These are phyloP conservation scores for Liquidambar formosana DNA, from an alignment of 164 flowering plant genomes.

Conservation along the genomic window DNA sequence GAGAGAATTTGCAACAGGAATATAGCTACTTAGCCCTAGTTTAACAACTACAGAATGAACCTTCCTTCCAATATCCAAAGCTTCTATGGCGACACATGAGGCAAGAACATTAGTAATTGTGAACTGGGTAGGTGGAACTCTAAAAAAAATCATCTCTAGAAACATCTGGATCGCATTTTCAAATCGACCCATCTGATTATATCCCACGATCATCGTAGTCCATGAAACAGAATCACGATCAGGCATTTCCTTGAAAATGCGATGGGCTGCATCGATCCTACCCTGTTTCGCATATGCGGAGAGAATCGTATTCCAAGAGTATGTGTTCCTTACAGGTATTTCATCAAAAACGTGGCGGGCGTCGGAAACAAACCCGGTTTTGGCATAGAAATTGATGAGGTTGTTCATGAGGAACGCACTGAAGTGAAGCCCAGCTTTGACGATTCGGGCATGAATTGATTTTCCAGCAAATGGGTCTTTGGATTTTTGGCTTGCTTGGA, in stretches of 20 bases:
- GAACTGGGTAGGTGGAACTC: constrained; percentile 57
- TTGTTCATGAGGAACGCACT: constrained; percentile 65
- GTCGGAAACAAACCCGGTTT: constrained; percentile 41
- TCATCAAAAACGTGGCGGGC: constrained; percentile 53
- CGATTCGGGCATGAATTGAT: constrained; percentile 53
- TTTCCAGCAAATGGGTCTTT: constrained; percentile 39
- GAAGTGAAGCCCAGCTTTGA: constrained; percentile 57
- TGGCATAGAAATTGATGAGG: constrained; percentile 62
- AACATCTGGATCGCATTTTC: constrained; percentile 51
- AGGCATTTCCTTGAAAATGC: constrained; percentile 53
- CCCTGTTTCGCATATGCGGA: constrained; percentile 74
- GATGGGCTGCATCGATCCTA: constrained; percentile 31
- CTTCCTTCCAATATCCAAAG: constrained; percentile 54
- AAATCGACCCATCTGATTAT: constrained; percentile 56
- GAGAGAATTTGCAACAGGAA: constrained; percentile 72
- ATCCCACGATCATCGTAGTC: constrained; percentile 80
- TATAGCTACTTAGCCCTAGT: constrained; percentile 49
- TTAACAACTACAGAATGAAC: constrained; percentile 75
- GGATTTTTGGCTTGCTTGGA: constrained; percentile 49
- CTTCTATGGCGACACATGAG: constrained; percentile 58
- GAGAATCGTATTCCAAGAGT: constrained; percentile 55
- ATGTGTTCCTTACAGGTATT: constrained; percentile 45
- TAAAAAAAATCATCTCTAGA: constrained; percentile 47
- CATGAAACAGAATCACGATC: constrained; percentile 78
- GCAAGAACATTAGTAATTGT: constrained; percentile 72